Evolutionary conservation across 192 early-diverging fungal genomes (phyloP).

Genomic region (Coemansia sp.): DNA sequence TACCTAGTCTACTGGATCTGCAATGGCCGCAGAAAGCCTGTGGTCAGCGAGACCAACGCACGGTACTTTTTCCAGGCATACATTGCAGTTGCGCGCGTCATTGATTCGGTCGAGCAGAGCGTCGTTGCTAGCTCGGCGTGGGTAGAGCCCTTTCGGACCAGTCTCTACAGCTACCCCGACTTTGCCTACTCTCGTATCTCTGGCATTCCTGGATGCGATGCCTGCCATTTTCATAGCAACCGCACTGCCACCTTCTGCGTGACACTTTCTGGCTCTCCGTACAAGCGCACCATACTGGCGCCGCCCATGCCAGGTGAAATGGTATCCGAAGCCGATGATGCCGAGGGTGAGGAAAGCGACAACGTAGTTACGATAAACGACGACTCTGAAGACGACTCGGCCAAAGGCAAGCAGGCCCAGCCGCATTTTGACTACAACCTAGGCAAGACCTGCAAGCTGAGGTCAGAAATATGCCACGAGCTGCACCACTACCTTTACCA

Average conservation of each 20-base stretch:
- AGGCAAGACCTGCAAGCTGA: conserved; percentile 22
- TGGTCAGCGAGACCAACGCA: conserved; percentile 8
- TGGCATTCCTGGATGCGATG: conserved; percentile 34
- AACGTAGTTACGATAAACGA: not conserved
- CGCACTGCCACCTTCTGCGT: conserved; percentile 41
- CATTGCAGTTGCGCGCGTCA: conserved; percentile 24
- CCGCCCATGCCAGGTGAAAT: conserved; percentile 17
- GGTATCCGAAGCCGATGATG: not conserved
- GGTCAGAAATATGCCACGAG: conserved; percentile 32
- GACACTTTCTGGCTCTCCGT: conserved; percentile 21
- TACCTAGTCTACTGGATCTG: conserved; percentile 48
- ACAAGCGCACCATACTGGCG: conserved; percentile 17
- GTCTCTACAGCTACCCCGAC: conserved; percentile 26
- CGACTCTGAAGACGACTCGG: not conserved
- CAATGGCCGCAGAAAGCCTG: conserved; percentile 17
- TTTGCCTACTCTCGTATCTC: conserved; percentile 1
- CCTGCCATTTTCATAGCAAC: conserved; percentile 37
- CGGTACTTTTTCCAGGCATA: conserved; percentile 45
- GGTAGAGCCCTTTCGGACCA: conserved; percentile 24
- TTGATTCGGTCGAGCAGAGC: conserved; percentile 46
- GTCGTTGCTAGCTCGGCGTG: conserved; percentile 42
- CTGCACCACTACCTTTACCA: conserved; percentile 44
- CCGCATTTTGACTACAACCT: conserved; percentile 20
- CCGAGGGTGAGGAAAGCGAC: not conserved
- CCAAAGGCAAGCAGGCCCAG: not conserved